phyloP scores from a whole-genome alignment of 306 rosid genomes.

The Vigna hirtella region DNA sequence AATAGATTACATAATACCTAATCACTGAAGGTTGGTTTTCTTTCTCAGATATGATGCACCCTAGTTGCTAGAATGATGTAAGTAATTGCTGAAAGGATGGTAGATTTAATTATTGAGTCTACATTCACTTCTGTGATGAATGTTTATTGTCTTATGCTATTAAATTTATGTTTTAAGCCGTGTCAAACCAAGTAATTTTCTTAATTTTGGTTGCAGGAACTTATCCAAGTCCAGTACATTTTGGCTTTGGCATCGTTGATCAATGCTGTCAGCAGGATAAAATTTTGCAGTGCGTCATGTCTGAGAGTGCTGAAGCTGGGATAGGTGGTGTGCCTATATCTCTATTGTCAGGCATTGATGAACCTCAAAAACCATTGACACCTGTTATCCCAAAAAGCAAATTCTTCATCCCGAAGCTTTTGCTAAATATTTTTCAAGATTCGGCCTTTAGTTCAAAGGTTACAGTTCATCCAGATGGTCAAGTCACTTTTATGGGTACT shows the following conservation, averaged over 20 bases:
- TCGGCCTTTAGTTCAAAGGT: constrained; percentile 66
- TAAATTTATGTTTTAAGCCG: constrained; percentile 26
- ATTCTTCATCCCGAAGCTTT: constrained; percentile 57
- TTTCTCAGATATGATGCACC: constrained; percentile 6
- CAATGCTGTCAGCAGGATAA: constrained; percentile 66
- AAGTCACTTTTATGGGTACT: constrained; percentile 63
- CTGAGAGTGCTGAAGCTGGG: constrained; percentile 61
- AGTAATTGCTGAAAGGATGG: constrained; percentile 20
- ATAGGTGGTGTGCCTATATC: constrained; percentile 49
- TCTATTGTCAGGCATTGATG: constrained; percentile 49
- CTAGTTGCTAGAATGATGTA: constrained; percentile 29
- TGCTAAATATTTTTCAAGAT: constrained; percentile 68
- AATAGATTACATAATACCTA: constrained; percentile 1
- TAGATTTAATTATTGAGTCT: constrained; percentile 26
- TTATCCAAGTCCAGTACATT: constrained; percentile 51
- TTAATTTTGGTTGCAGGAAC: constrained; percentile 61
- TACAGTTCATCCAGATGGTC: constrained; percentile 73
- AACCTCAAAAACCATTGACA: constrained; percentile 46
- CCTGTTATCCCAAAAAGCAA: constrained; percentile 54
- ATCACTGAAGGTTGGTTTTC: constrained; percentile 11
- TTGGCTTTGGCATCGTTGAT: constrained; percentile 66
- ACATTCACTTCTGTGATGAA: constrained; percentile 28
- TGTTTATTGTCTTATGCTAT: constrained; percentile 29
- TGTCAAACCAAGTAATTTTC: constrained; percentile 17
- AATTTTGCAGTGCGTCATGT: constrained; percentile 58